Conservation (phyloP, 495 filamentous ascomycete species). For the Neurospora cerealis region DNA sequence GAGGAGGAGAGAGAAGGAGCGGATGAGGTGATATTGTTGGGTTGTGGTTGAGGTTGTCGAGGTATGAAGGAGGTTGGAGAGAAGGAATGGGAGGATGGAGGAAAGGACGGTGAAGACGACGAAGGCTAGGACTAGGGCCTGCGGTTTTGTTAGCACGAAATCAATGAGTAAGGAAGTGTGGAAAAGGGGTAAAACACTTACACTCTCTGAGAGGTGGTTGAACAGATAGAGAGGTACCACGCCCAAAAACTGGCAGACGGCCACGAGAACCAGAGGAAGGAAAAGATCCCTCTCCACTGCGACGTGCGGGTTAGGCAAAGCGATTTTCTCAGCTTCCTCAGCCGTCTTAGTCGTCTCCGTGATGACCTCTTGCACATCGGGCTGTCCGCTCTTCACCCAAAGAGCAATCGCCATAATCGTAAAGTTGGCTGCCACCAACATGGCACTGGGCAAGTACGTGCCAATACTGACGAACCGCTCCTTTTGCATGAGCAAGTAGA, state of each 20-base stretch:
- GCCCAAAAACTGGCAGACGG: conserved; percentile 63
- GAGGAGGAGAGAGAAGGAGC: conserved; percentile 83
- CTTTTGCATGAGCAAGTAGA: conserved; percentile 85
- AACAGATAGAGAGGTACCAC: conserved; percentile 79
- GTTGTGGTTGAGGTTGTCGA: conserved; percentile 39
- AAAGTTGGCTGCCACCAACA: conserved; percentile 90
- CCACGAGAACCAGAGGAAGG: conserved; percentile 64
- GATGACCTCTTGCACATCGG: conserved; percentile 3
- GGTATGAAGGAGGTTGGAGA: conserved; percentile 43
- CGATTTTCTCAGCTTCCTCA: conserved; percentile 12
- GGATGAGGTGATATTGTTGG: conserved; percentile 68
- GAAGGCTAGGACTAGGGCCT: conserved; percentile 52
- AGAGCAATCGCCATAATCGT: conserved; percentile 89
- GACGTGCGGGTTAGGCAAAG: conserved; percentile 11
- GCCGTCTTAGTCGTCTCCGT: conserved; percentile 10
- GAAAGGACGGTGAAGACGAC: conserved; percentile 47
- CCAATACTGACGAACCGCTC: conserved; percentile 96
- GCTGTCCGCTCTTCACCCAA: conserved; percentile 75
- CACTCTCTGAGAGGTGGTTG: conserved; percentile 58
- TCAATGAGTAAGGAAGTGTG: neutral
- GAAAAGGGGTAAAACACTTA: conserved; percentile 31
- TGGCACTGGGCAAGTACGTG: conserved; percentile 92
- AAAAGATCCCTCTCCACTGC: conserved; percentile 62
- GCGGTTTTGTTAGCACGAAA: conserved; percentile 11
- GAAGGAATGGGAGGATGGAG: conserved; percentile 44